Evolutionary conservation across 2,329 filamentous ascomycete species (phyloP), one percentile per base, ranked within the genome.

Genomic region (Orbilia blumenaviensis): DNA sequence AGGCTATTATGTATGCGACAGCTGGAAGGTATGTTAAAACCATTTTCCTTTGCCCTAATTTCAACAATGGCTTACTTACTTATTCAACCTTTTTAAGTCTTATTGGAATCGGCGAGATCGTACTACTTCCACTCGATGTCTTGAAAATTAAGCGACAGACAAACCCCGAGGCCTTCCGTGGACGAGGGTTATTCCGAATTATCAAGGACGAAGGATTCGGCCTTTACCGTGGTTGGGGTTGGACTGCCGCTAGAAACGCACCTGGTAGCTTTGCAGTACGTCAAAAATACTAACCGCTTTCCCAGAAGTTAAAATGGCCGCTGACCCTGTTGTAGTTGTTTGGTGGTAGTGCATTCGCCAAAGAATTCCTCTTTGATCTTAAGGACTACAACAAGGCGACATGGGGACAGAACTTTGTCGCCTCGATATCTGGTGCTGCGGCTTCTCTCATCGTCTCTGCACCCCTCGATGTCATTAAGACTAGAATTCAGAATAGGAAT

Each of bases 131-230:
- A 44, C 89, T 99, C 77, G 95, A 99, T 81, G 94, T 99, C 41
- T 88, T 99, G 78, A 99, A 99, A 89, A 99, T 99, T 86, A 99
- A 99, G 89, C 90, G 95, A 81, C 95, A 99, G 86, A 99, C 95
- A 80, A 99, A 99, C 87, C 95, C 95, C 42, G 95, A 98, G 82
- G 94, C 95, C 36, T 99, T 99, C 89, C 89, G 93, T 80, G 94
- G 94, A 80, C 92, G 95, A 81, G 95, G 95, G 78, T 87, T 99
- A 75, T 85, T 98, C 82, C 91, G 88, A 84, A 98, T 99, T 79
- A 88, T 99, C 77, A 88, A 89, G 73, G 95, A 99, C 82, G 95
- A 99, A 84, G 95, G 95, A 36, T 96, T 98, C 81, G 93, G 93
- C 58, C 86, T 99, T 61, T 99, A 99, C 86, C 89, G 95, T 82